A percentile compares a stretch with the other conserved stretches of the same genome.
Conservation (phyloP, 2,329 filamentous ascomycete genomes). For the Neofusicoccum umdonicola region DNA sequence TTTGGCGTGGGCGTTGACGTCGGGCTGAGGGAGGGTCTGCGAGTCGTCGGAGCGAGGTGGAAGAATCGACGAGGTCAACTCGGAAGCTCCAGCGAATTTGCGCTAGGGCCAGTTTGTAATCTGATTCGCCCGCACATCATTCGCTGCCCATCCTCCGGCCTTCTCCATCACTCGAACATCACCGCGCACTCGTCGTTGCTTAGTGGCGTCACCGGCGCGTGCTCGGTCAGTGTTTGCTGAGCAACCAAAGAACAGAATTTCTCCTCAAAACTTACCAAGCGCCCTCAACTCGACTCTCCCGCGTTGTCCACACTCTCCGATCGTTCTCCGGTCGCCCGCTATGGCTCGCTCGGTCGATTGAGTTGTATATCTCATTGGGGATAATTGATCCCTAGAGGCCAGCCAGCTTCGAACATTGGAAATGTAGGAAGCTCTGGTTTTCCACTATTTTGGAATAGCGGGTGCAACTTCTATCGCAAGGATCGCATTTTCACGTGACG, state of each 20-base stretch:
- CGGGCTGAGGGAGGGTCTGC: slow-evolving; percentile 5
- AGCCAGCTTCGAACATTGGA: background rate
- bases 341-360: background rate
- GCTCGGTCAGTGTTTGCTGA: background rate
- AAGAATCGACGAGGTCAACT: slow-evolving; percentile 17
- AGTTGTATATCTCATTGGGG: too few species aligned
- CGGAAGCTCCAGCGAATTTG: slow-evolving; percentile 9
- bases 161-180: background rate
- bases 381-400: too few species aligned
- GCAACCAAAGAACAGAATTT: background rate
- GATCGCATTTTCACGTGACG: background rate
- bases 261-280: background rate
- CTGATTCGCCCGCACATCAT: slow-evolving; percentile 14
- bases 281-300: background rate
- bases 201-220: background rate
- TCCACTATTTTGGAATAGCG: too few species aligned
- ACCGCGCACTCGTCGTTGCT: background rate
- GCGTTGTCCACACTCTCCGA: background rate
- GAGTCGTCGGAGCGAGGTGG: slow-evolving; percentile 12
- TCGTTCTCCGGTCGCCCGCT: background rate
- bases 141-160: slow-evolving; percentile 1
- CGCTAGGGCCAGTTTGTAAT: slow-evolving; percentile 17
- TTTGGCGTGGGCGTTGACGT: slow-evolving; percentile 6
- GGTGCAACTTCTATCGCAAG: background rate
- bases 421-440: background rate